A percentile compares a stretch with the other conserved stretches of the same genome.
Conservation (phyloP, 2,329 filamentous ascomycete genomes). For the Colletotrichum sidae region DNA sequence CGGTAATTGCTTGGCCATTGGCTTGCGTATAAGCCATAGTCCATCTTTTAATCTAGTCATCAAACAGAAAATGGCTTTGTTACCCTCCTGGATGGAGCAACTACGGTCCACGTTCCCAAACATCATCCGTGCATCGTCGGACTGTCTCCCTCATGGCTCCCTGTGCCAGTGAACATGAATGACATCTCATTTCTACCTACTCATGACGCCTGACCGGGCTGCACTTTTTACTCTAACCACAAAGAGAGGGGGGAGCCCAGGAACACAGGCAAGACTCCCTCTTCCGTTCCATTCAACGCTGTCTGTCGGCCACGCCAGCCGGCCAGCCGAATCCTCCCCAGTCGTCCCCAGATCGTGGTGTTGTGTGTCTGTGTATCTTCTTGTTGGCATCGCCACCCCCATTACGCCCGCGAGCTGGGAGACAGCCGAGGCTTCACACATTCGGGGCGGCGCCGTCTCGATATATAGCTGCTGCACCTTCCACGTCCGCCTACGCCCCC, state of each 20-base stretch:
- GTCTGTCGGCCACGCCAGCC: slow-evolving; percentile 11
- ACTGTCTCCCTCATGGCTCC: neutral
- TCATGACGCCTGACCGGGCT: slow-evolving; percentile 38
- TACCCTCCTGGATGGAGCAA: neutral
- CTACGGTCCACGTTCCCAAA: neutral
- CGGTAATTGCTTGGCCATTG: neutral
- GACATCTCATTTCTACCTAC: slow-evolving; percentile 38
- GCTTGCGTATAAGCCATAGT: neutral
- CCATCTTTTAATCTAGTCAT: neutral
- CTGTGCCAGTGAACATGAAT: slow-evolving; percentile 23
- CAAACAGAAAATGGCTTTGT: neutral
- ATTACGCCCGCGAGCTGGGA: slow-evolving; percentile 25
- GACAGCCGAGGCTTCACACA: slow-evolving; percentile 1
- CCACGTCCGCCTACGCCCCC: slow-evolving; percentile 43
- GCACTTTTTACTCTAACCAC: slow-evolving; percentile 37
- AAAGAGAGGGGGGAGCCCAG: slow-evolving; percentile 11
- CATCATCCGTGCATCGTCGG: neutral
- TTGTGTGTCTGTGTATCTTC: slow-evolving; percentile 4
- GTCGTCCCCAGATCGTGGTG: slow-evolving; percentile 3
- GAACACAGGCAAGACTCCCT: slow-evolving; percentile 18
- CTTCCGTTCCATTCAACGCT: slow-evolving; percentile 30
- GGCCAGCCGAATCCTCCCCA: slow-evolving; percentile 2
- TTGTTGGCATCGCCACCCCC: slow-evolving; percentile 1
- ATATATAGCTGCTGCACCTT: slow-evolving; percentile 24
- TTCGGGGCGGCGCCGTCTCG: slow-evolving; percentile 24